A percentile compares a stretch with the other conserved stretches of the same genome.
Conservation (phyloP, 1,284 basidiomycete genomes). For the Mrakiaceae sp. region DNA sequence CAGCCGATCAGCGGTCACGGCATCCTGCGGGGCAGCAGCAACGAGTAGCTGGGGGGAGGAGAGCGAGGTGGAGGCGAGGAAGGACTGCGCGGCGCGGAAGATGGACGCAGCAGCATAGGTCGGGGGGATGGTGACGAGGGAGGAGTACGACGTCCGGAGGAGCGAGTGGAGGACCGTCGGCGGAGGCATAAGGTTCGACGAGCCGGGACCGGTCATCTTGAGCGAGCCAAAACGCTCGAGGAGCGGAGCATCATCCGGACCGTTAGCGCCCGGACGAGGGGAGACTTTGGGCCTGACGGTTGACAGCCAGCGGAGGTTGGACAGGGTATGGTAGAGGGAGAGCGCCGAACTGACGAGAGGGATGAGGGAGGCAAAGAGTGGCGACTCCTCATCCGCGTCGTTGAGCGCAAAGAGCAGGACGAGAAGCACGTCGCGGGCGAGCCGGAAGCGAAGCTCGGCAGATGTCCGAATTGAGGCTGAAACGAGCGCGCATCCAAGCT, state of each 20-base stretch:
- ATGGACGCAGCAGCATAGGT: conserved; percentile 44
- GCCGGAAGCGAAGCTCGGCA: conserved; percentile 55
- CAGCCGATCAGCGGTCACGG: conserved; percentile 57
- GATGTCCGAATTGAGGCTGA: conserved; percentile 52
- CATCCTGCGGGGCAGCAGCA: conserved; percentile 38
- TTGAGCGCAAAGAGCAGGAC: conserved; percentile 51
- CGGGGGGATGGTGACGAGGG: conserved; percentile 23
- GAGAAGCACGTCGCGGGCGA: conserved; percentile 42
- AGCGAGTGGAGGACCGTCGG: conserved; percentile 53
- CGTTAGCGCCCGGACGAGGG: no score
- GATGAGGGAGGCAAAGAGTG: background rate
- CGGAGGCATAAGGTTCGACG: background rate
- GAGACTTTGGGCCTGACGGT: background rate
- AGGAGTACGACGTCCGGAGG: conserved; percentile 36
- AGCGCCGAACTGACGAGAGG: conserved; percentile 2
- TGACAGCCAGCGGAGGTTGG: background rate
- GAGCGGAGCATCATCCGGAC: conserved; percentile 21
- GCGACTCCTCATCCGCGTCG: conserved; percentile 14
- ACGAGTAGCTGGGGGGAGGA: conserved; percentile 17
- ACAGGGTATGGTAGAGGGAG: background rate
- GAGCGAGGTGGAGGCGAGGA: conserved; percentile 22
- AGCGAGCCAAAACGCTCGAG: conserved; percentile 38
- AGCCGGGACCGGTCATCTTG: conserved; percentile 21
- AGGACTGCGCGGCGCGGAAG: conserved; percentile 43
- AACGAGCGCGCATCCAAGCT: conserved; percentile 39